Percentiles rank a stretch among this genome's conserved stretches.
phyloP scores from a whole-genome alignment of 805 yeast species.

The Huiozyma sinensis region DNA sequence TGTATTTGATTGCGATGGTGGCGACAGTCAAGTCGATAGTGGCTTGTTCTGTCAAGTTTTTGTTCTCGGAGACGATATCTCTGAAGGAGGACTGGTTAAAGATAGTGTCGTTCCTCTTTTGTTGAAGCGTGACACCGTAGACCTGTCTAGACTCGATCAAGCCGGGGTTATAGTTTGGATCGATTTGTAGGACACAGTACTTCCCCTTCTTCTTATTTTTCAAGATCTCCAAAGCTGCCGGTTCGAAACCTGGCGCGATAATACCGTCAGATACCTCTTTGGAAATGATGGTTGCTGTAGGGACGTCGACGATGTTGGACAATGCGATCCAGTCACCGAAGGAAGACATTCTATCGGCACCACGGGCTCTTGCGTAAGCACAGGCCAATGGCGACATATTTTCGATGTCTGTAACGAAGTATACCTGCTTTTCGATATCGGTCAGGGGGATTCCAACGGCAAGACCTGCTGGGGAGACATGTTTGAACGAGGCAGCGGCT shows the following conservation, averaged over 20 bases:
- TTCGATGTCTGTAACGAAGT: conserved; percentile 89
- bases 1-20: conserved; percentile 91
- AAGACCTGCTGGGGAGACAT: conserved; percentile 97
- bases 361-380: conserved; percentile 98
- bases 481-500: conserved; percentile 98
- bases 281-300: conserved; percentile 94
- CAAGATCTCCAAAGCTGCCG: conserved; percentile 82
- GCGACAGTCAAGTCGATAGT: conserved; percentile 89
- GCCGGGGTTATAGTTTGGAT: conserved; percentile 83
- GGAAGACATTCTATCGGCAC: conserved; percentile 98
- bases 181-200: conserved; percentile 90
- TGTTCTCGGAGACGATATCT: conserved; percentile 82
- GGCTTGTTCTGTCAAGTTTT: conserved; percentile 83
- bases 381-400: conserved; percentile 91
- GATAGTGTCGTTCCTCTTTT: conserved; percentile 94
- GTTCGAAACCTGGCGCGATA: conserved; percentile 92
- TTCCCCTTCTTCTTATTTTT: conserved; percentile 92
- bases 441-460: conserved; percentile 92
- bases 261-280: conserved; percentile 98
- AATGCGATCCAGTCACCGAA: conserved; percentile 97
- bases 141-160: conserved; percentile 82
- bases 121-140: conserved; percentile 88
- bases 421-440: conserved; percentile 85
- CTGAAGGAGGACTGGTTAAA: conserved; percentile 81
- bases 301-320: conserved; percentile 88